Conservation (phyloP, 371 early-diverging fungal genomes). For the Lichtheimia hyalospora region DNA sequence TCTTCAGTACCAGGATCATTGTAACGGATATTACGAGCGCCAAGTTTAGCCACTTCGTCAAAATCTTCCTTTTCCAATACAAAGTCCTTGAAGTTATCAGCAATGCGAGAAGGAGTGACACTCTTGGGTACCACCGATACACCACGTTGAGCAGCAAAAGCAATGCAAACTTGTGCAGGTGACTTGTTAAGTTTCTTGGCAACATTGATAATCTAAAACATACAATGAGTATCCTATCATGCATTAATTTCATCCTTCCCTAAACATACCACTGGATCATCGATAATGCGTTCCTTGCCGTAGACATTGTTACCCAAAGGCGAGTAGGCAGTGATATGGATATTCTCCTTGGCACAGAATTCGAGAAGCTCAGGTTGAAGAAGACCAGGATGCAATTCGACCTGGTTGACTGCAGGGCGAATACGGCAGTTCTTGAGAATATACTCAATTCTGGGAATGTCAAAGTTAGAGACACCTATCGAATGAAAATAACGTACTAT, state of each 20-base stretch:
- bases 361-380: constrained; percentile 45
- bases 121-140: constrained; percentile 61
- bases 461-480: constrained; percentile 68
- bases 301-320: constrained; percentile 61
- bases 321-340: constrained; percentile 42
- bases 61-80: constrained; percentile 51
- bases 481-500: neutral
- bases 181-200: constrained; percentile 68
- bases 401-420: constrained; percentile 68
- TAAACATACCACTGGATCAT: constrained; percentile 60
- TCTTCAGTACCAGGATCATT: constrained; percentile 45
- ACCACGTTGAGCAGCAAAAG: constrained; percentile 76
- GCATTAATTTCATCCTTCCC: constrained; percentile 74
- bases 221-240: constrained; percentile 25
- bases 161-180: constrained; percentile 76
- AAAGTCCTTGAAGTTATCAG: constrained; percentile 58
- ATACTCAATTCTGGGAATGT: constrained; percentile 48
- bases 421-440: constrained; percentile 56
- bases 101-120: constrained; percentile 49
- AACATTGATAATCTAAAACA: constrained; percentile 46
- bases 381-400: constrained; percentile 60
- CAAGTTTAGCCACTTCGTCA: constrained; percentile 33
- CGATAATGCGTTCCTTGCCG: constrained; percentile 69
- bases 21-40: constrained; percentile 40
- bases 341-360: constrained; percentile 32